Base-by-base conservation (phyloP, 768 basidiomycete species). In the Collybia mongolica region DNA sequence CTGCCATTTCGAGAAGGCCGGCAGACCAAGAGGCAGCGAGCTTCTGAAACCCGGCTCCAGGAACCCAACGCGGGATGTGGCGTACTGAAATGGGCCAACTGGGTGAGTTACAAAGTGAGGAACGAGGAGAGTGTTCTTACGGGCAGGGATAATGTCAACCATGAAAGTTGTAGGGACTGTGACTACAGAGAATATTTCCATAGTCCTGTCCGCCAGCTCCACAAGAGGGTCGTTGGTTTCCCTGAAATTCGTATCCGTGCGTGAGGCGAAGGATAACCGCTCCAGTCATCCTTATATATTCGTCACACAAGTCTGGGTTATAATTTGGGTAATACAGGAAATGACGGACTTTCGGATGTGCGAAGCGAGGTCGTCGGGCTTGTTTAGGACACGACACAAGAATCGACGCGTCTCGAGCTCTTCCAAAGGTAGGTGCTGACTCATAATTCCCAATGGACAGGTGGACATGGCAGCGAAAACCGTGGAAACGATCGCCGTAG, bases 401-500 rank as follows among this genome's bases (percentile, higher is more conserved):
- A 80, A 74, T 35, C 58, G 61, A 23, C 58, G 69, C 5, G 71
- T 72, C 53, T 78, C 72, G 5, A 51, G 44, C 51, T 77, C 72
- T 49, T 72, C 71, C 11, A 69, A 58, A 28, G 66, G 64, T 48
- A 69, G 60, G 56, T 73, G 75, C 28, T 67, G 60, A 12, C 65
- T 62, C 68, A 73, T 72, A 17, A 65, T 75, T 5, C 76, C 76
- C 36, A 78, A 70, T n/a, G 11, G 67, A 55, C 41, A 67, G 66
- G 52, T 75, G 73, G 49, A 75, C 71, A 39, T 74, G 55, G 46
- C 65, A 71, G 42, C 76, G 73, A 51, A 66, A 70, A 43, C 56
- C 66, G 29, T 71, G 72, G 54, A 74, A 78, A 42, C 79, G 75
- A 56, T 80, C 76, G 50, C 77, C 75, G 52, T 80, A 82, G n/a